Evolutionary conservation across 1,139 yeast genomes (phyloP), one percentile per base, ranked within the genome.

Genomic region (Entelexis sorbosivorans): DNA sequence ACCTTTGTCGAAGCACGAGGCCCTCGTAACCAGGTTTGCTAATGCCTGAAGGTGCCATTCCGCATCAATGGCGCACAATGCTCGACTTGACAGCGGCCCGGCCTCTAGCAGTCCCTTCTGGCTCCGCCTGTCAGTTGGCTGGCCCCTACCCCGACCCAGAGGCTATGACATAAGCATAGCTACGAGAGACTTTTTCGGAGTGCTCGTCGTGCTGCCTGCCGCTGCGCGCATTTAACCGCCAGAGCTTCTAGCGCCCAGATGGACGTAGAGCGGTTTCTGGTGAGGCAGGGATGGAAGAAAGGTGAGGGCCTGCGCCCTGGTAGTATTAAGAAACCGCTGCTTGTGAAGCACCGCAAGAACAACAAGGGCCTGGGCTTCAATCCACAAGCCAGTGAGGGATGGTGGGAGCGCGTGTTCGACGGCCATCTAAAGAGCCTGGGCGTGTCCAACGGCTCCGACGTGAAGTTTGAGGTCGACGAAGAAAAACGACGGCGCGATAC

Each of bases 361-460:
- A 82, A 81, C 53, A 87, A 87, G 63, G 98, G 98, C 4, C 72
- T 91, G 43, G 95, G 95, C 0, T 82, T 82, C 61, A 82, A 77
- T 56, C 68, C 75, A 13, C 74, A 74, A 49, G 83, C 80, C 52
- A 81, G 82, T 20, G 96, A 88, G 61, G 82, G 86, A 49, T 91
- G 98, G 98, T 91, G 98, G 98, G 97, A 91, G 60, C 75, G 83
- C 59, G 72, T 89, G 46, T 91, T 91, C 68, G 97, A 91, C 66
- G 96, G 96, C 1, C 96, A 88, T 61, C 74, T 91, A 57, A 86
- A 86, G 63, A 76, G 78, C 20, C 66, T 91, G 46, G 89, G 85
- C 53, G 91, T 88, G 8, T 70, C 63, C 31, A 63, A 66, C 1
- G 68, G 65, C 19, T 60, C 63, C 2, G 59, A 57, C 3, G 70